phyloP scores from a whole-genome alignment of 2,329 filamentous ascomycete genomes.

The Coniochaeta ligniaria region DNA sequence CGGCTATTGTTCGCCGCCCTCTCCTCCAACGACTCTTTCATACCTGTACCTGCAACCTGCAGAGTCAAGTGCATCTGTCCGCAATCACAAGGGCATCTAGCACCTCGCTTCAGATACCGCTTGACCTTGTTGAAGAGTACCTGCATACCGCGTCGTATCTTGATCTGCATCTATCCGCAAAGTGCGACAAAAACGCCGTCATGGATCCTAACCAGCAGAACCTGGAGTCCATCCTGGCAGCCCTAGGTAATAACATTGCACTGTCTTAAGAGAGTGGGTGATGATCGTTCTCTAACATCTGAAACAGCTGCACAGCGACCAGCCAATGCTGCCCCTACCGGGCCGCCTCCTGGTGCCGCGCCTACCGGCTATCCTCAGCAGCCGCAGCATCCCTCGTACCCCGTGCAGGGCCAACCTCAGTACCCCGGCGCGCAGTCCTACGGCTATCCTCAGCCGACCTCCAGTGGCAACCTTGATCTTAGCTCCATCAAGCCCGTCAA shows the following conservation, averaged over 20 bases:
- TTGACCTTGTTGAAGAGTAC: not conserved
- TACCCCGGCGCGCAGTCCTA: slow-evolving; percentile 13
- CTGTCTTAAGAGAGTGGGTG: not conserved
- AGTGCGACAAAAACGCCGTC: not conserved
- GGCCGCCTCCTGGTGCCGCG: slow-evolving; percentile 6
- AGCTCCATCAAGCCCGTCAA: slow-evolving; percentile 72
- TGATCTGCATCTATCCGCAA: slow-evolving; percentile 1
- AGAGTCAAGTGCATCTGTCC: not conserved
- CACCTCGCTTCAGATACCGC: not conserved
- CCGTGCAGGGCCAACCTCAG: slow-evolving; percentile 10
- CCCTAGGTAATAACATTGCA: slow-evolving; percentile 11
- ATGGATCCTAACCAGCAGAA: slow-evolving; percentile 1
- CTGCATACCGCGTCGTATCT: not conserved
- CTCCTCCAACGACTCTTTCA: not conserved
- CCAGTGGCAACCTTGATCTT: slow-evolving; percentile 71
- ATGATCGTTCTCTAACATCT: slow-evolving; percentile 7
- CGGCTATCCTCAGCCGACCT: slow-evolving; percentile 54
- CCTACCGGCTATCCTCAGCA: slow-evolving; percentile 9
- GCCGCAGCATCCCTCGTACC: slow-evolving; percentile 7
- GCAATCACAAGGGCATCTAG: not conserved
- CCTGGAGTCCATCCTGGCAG: slow-evolving; percentile 6
- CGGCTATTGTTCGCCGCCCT: not conserved
- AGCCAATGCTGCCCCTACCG: slow-evolving; percentile 13
- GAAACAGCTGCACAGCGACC: slow-evolving; percentile 14
- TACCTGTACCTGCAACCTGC: not conserved